phyloP scores from a whole-genome alignment of 805 yeast genomes.

The Pichia cabralensis region DNA sequence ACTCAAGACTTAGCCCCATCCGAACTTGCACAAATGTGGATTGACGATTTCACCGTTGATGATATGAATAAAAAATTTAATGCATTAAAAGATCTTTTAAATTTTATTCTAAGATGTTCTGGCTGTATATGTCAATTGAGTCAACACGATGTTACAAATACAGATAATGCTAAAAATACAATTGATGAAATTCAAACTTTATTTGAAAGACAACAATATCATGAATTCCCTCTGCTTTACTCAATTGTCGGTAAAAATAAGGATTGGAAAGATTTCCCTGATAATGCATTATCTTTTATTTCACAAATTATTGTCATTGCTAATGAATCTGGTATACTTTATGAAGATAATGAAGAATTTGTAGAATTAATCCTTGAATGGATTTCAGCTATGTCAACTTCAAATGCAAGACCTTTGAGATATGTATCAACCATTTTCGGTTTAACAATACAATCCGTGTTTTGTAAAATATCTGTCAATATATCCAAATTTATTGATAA shows the following conservation, averaged over 20 bases:
- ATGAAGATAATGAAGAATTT: conserved; percentile 31
- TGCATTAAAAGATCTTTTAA: conserved; percentile 55
- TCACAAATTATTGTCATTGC: conserved; percentile 39
- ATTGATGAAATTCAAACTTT: conserved; percentile 59
- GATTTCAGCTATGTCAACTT: conserved; percentile 64
- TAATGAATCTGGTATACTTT: conserved; percentile 55
- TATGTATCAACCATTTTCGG: conserved; percentile 52
- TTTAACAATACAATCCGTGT: conserved; percentile 47
- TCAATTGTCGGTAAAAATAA: conserved; percentile 27
- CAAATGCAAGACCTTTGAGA: conserved; percentile 62
- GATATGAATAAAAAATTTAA: conserved; percentile 29
- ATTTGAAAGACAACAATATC: conserved; percentile 49
- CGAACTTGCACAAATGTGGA: conserved; percentile 48
- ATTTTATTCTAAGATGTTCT: conserved; percentile 57
- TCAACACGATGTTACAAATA: conserved; percentile 56
- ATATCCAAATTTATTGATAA: conserved; percentile 31
- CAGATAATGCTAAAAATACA: conserved; percentile 55
- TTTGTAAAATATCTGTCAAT: conserved; percentile 41
- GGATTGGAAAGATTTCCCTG: conserved; percentile 39
- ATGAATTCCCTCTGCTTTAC: conserved; percentile 53
- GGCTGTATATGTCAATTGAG: conserved; percentile 63
- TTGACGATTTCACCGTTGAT: conserved; percentile 35
- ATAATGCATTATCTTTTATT: conserved; percentile 47
- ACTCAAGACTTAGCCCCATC: conserved; percentile 38
- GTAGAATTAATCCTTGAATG: conserved; percentile 57